Percentiles rank a stretch among this genome's conserved stretches.
These are phyloP conservation scores for Pythium biforme DNA, from an alignment of 352 stramenopile genomes.

Conservation along the genomic window DNA sequence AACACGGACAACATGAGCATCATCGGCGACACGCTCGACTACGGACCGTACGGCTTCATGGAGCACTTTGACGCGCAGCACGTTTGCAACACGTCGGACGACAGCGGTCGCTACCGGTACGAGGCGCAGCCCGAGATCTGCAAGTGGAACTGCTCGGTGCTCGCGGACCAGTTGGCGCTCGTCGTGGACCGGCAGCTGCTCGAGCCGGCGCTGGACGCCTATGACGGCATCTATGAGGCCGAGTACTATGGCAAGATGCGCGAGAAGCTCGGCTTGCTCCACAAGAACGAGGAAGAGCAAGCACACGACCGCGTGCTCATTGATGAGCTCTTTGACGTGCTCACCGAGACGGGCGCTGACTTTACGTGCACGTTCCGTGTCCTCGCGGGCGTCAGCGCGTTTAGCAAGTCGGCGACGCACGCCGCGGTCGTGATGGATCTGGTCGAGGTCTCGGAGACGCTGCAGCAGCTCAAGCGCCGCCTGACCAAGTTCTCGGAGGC, in stretches of 20 bases:
- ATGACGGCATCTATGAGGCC: slow-evolving; percentile 43
- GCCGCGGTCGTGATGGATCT: slow-evolving; percentile 45
- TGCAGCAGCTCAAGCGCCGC: slow-evolving; percentile 58
- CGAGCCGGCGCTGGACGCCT: slow-evolving; percentile 35
- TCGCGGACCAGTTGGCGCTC: slow-evolving; percentile 65
- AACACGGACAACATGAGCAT: slow-evolving; percentile 95
- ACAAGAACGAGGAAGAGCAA: slow-evolving; percentile 25
- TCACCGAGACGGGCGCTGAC: slow-evolving; percentile 66
- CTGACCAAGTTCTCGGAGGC: slow-evolving; percentile 56
- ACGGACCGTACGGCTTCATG: slow-evolving; percentile 93
- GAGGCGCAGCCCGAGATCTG: slow-evolving; percentile 81
- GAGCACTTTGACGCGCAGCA: slow-evolving; percentile 86
- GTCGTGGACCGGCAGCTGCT: slow-evolving; percentile 37
- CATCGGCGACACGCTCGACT: slow-evolving; percentile 90
- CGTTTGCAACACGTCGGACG: slow-evolving; percentile 83
- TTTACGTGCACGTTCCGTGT: slow-evolving; percentile 77
- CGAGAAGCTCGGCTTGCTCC: slow-evolving; percentile 63
- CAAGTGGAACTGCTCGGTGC: slow-evolving; percentile 79
- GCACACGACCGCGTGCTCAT: slow-evolving; percentile 46
- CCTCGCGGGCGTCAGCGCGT: slow-evolving; percentile 45
- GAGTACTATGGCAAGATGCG: slow-evolving; percentile 66
- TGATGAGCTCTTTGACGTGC: slow-evolving; percentile 49
- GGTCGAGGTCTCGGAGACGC: slow-evolving; percentile 59
- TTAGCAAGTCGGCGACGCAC: slow-evolving; percentile 30
- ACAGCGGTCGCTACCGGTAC: slow-evolving; percentile 78